These are phyloP conservation scores for Penicillium malachiteum DNA, from an alignment of 495 filamentous ascomycete species.

Conservation along the genomic window DNA sequence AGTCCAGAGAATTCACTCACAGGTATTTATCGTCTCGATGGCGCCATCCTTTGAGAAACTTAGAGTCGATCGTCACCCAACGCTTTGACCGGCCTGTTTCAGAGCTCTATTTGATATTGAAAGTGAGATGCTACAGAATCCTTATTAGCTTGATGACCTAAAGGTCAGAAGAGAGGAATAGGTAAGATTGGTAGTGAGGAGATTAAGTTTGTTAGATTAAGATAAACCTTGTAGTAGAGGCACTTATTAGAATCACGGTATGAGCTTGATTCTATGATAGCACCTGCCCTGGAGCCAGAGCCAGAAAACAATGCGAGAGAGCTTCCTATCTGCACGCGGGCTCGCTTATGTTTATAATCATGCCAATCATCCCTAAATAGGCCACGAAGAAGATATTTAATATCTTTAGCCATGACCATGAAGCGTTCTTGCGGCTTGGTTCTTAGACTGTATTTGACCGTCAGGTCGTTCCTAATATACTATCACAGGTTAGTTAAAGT, in stretches of 20 bases:
- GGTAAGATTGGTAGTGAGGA: no score
- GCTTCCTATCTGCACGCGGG: constrained; percentile 17
- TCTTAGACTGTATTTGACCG: constrained; percentile 12
- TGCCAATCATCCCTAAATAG: constrained; percentile 20
- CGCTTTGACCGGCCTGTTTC: constrained; percentile 6
- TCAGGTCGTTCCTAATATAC: constrained; percentile 17
- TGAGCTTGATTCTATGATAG: constrained; percentile 22
- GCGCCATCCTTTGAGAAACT: constrained; percentile 23
- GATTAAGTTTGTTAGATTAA: constrained; percentile 3
- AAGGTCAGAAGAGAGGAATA: no score
- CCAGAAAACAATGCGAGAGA: constrained; percentile 20
- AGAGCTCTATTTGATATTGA: constrained; percentile 18
- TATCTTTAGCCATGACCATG: constrained; percentile 17
- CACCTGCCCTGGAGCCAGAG: constrained; percentile 18
- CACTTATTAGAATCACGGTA: constrained; percentile 21
- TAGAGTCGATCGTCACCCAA: constrained; percentile 21
- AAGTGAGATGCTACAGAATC: constrained; percentile 21
- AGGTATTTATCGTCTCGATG: constrained; percentile 10
- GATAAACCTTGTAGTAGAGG: constrained; percentile 28
- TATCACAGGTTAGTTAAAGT: constrained; percentile 7
- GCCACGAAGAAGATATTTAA: constrained; percentile 16
- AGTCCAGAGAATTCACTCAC: no score
- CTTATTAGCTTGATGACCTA: no score
- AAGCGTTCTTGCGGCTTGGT: constrained; percentile 20
- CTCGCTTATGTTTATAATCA: constrained; percentile 23